Base-by-base conservation (phyloP, 768 basidiomycete species). In the Tylopilus felleus region DNA sequence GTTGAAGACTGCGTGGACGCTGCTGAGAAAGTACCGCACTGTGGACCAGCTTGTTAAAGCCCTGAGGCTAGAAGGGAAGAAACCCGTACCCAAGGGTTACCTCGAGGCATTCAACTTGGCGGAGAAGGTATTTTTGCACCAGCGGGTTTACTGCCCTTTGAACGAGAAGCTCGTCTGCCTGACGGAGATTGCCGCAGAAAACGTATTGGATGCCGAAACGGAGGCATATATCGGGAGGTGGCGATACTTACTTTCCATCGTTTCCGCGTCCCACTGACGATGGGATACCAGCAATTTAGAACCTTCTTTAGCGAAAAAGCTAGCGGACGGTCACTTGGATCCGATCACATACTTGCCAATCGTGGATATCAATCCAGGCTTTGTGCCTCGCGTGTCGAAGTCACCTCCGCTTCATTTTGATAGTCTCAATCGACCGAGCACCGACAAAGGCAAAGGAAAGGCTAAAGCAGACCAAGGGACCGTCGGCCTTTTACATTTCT, bases 101-200 rank as follows among this genome's bases (percentile, higher is more conserved):
- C 74, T 86, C 51, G 75, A 83, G 51, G 77, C 81, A 14, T 98
- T 93, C 72, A 73, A 75, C 53, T 73, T 89, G 49, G 94, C 97
- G 6, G 94, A 98, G 68, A 86, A 86, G 60, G 95, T 92, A 49
- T 99, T 98, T 66, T 74, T 90, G 48, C 86, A 98, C 70, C 97
- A 98, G 64, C 78, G 93, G 51, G 93, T 98, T 38, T 99, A 89
- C 69, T 87, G 91, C 70, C 93, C 96, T 0, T 57, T 73, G 21
- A 58, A 73, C 31, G 76, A 85, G 68, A 75, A 69, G 52, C 73
- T 98, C 14, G 86, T 92, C 1, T 81, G 89, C 65, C 70, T 98
- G 54, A 83, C 79, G 23, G 81, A 83, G 2, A 65, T 80, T 8
- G 76, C 88, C 0, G 77, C 73, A 29, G 78, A 64, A n/a, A 75